Evolutionary conservation across 2,329 filamentous ascomycete species (phyloP).

Genomic region (Hypoxylon sp.): DNA sequence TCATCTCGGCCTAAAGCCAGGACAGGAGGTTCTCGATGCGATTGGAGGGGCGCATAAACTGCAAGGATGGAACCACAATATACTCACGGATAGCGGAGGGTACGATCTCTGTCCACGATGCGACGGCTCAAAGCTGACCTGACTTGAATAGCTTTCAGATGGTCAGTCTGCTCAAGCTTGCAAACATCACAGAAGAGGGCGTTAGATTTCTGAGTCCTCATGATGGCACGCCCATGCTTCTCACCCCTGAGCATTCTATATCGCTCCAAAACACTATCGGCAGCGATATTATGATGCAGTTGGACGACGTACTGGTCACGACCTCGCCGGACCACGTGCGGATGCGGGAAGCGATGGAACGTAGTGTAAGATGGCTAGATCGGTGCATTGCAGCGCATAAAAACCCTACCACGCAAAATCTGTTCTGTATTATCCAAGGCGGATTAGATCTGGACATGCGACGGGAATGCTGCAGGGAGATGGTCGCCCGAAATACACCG

Average conservation of each 20-base stretch:
- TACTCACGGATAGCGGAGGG: slow-evolving; percentile 86
- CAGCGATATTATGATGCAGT: slow-evolving; percentile 99
- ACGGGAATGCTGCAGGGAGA: slow-evolving; percentile 83
- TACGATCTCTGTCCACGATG: slow-evolving; percentile 54
- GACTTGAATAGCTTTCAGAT: slow-evolving; percentile 84
- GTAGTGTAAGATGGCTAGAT: slow-evolving; percentile 95
- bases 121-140: slow-evolving; percentile 45
- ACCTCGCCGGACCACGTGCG: slow-evolving; percentile 90
- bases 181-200: slow-evolving; percentile 93
- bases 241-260: slow-evolving; percentile 98
- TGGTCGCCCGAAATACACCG: slow-evolving; percentile 91
- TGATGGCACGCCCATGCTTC: slow-evolving; percentile 93
- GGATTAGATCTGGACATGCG: slow-evolving; percentile 91
- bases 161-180: slow-evolving; percentile 94
- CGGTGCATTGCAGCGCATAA: slow-evolving; percentile 92
- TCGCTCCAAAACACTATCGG: slow-evolving; percentile 96
- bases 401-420: slow-evolving; percentile 85
- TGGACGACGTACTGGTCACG: slow-evolving; percentile 97
- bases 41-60: slow-evolving; percentile 94
- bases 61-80: slow-evolving; percentile 95
- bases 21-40: slow-evolving; percentile 86
- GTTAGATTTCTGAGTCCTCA: slow-evolving; percentile 97
- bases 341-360: slow-evolving; percentile 95
- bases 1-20: slow-evolving; percentile 93
- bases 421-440: slow-evolving; percentile 99